Evolutionary conservation across 768 basidiomycete species (phyloP), one percentile per base, ranked within the genome.

Genomic region (Termitomyces eurrhizus): DNA sequence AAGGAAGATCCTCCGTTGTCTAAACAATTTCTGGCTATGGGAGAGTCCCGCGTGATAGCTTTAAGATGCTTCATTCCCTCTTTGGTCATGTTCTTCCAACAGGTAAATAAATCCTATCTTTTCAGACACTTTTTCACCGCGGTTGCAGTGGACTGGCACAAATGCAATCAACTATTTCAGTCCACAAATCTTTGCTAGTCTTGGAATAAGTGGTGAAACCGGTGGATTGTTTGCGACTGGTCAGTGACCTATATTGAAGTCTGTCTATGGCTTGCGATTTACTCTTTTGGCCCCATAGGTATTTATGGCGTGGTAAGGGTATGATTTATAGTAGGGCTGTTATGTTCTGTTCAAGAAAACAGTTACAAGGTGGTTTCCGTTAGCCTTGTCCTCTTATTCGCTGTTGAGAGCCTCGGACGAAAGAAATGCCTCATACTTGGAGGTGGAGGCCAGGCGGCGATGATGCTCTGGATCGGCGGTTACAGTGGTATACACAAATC

Each of bases 121-220:
- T 5, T 45, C 33, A 36, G n/a, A 29, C 35, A 32, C 3, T 9
- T 29, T 54, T 7, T 54, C 44, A 45, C 26, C 42, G 29, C 13
- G 70, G 72, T 44, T 75, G 35, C 21, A 83, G 67, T 81, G 80
- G 77, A 83, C 79, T 0, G 83, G 83, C 14, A 80, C 80, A 13
- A 83, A 84, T 62, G 76, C 81, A 3, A 80, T 84, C 65, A 82
- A 82, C 65, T 84, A 84, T 64, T 85, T 77, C 60, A 78, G 78
- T 62, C 83, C 83, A 0, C 66, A 76, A 44, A 80, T 84, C 61
- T 84, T 85, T 62, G 75, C 75, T 3, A 69, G 69, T 41, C 70
- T 84, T 16, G 83, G 83, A 2, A 76, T 83, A 26, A 73, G 70
- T 0, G 77, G 79, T 4, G 77, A 72, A 29, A 74, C 65, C 7